Evolutionary conservation across 805 yeast genomes (phyloP).

Genomic region (Saccharomyces paradoxus): DNA sequence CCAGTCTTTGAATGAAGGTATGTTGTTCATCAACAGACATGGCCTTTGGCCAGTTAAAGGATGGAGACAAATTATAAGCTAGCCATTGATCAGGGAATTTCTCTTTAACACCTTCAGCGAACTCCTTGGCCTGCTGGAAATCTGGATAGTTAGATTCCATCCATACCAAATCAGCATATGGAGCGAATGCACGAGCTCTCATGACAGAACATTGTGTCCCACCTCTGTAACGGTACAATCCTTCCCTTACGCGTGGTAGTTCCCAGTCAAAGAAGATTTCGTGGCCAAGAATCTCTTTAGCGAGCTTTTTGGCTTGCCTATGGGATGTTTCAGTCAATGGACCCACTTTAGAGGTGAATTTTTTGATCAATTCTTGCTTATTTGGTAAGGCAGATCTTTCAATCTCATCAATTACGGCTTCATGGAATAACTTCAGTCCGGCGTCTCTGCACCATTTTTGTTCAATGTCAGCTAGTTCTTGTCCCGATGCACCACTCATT

Average conservation of each 20-base stretch:
- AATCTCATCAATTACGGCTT: constrained; percentile 83
- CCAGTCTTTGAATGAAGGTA: constrained; percentile 81
- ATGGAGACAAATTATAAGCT: constrained; percentile 93
- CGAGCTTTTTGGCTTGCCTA: constrained; percentile 71
- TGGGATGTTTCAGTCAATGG: constrained; percentile 72
- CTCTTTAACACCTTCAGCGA: constrained; percentile 82
- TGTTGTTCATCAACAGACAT: constrained; percentile 82
- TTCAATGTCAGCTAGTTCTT: constrained; percentile 63
- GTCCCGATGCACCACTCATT: constrained; percentile 58
- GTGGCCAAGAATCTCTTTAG: constrained; percentile 66
- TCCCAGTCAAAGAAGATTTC: constrained; percentile 93
- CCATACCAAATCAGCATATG: constrained; percentile 93
- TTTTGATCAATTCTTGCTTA: constrained; percentile 50
- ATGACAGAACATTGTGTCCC: constrained; percentile 96
- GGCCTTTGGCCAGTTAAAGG: constrained; percentile 96
- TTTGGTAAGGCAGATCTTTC: constrained; percentile 45
- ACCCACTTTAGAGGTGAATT: constrained; percentile 60
- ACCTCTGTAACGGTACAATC: constrained; percentile 91
- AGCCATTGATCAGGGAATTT: constrained; percentile 87
- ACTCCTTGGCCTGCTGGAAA: constrained; percentile 86
- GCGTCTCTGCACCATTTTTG: constrained; percentile 76
- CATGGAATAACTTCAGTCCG: constrained; percentile 78
- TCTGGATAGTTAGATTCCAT: constrained; percentile 97
- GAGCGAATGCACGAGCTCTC: constrained; percentile 92
- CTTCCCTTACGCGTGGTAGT: constrained; percentile 89